Evolutionary conservation across 2,329 filamentous ascomycete species (phyloP).

Genomic region (Metarhizium brunneum): DNA sequence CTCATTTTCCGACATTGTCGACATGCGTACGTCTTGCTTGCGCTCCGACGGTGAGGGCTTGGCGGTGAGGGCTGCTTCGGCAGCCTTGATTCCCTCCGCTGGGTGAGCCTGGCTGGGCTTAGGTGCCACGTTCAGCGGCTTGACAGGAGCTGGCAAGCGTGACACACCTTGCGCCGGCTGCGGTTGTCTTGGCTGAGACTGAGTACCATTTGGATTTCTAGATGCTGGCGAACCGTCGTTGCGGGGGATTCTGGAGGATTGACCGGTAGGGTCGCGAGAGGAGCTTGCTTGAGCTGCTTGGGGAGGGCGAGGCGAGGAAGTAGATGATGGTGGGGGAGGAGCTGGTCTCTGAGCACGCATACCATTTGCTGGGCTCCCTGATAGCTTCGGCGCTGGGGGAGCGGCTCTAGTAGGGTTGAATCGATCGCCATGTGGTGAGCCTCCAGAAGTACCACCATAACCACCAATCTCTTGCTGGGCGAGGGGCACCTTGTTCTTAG

Average conservation of each 20-base stretch:
- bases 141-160: conserved; percentile 55
- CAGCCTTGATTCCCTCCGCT: conserved; percentile 71
- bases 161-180: conserved; percentile 34
- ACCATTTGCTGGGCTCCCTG: conserved; percentile 43
- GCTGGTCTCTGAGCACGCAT: conserved; percentile 71
- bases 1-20: conserved; percentile 92
- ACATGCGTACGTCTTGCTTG: conserved; percentile 94
- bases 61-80: conserved; percentile 79
- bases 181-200: conserved; percentile 38
- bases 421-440: conserved; percentile 45
- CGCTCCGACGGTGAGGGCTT: conserved; percentile 65
- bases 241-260: conserved; percentile 35
- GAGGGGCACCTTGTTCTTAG: conserved; percentile 68
- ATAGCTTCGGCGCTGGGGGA: conserved; percentile 63
- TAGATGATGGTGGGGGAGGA: conserved; percentile 53
- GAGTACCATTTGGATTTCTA: conserved; percentile 46
- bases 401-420: conserved; percentile 83
- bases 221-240: conserved; percentile 41
- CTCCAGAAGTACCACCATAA: conserved; percentile 39
- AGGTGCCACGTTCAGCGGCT: conserved; percentile 68
- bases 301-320: conserved; percentile 33
- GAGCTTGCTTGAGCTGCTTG: conserved; percentile 42
- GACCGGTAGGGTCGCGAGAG: conserved; percentile 28
- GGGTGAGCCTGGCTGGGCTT: conserved; percentile 45
- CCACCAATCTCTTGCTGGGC: conserved; percentile 87